phyloP scores from a whole-genome alignment of 2,329 filamentous ascomycete genomes.

The Penicillium sp. region DNA sequence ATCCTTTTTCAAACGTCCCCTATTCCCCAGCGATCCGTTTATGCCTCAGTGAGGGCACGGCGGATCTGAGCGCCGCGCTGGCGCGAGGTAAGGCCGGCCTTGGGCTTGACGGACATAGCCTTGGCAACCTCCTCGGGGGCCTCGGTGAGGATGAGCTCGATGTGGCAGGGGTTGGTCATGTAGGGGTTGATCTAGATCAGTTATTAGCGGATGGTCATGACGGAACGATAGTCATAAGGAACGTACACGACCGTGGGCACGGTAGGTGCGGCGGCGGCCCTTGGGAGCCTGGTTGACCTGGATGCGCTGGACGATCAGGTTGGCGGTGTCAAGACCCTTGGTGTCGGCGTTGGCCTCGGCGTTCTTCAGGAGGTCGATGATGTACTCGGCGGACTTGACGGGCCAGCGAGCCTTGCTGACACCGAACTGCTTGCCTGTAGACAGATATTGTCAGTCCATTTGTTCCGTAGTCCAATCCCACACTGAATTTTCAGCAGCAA shows the following conservation, averaged over 20 bases:
- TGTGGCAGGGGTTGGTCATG: slow-evolving; percentile 99
- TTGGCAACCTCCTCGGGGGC: slow-evolving; percentile 94
- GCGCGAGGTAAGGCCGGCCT: slow-evolving; percentile 56
- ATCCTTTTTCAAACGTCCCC: slow-evolving; percentile 28
- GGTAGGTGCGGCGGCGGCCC: slow-evolving; percentile 98
- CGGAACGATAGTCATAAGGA: slow-evolving; percentile 11
- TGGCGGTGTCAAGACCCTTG: slow-evolving; percentile 95
- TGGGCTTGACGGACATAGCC: slow-evolving; percentile 51
- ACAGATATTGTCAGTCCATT: slow-evolving; percentile 16
- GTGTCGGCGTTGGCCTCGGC: slow-evolving; percentile 94
- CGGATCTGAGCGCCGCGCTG: slow-evolving; percentile 71
- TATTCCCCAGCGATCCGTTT: slow-evolving; percentile 31
- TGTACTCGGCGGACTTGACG: slow-evolving; percentile 97
- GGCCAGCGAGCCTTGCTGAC: slow-evolving; percentile 98
- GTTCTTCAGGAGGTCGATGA: slow-evolving; percentile 95
- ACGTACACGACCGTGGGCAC: slow-evolving; percentile 99
- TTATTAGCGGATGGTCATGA: not conserved
- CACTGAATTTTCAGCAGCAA: slow-evolving; percentile 12
- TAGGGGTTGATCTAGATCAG: slow-evolving; percentile 95
- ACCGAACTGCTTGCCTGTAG: slow-evolving; percentile 93
- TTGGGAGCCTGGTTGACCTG: slow-evolving; percentile 99
- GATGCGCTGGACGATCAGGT: slow-evolving; percentile 99
- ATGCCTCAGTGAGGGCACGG: slow-evolving; percentile 57
- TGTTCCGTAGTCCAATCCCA: slow-evolving; percentile 2
- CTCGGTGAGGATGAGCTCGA: slow-evolving; percentile 99